Evolutionary conservation across 2,329 filamentous ascomycete genomes (phyloP).

Genomic region (Colletotrichum australisinense): DNA sequence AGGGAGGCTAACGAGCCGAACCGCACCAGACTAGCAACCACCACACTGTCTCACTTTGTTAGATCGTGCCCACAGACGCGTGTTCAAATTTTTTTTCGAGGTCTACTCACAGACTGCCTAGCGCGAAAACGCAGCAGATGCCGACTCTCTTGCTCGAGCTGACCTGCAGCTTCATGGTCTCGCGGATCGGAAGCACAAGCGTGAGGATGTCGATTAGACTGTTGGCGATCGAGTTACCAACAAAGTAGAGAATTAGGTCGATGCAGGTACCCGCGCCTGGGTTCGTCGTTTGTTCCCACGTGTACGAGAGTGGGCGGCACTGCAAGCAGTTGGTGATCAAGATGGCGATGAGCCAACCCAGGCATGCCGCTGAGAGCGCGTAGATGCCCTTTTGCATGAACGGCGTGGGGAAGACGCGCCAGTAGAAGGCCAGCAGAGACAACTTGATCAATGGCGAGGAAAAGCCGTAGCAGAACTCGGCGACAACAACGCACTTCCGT

Average conservation of each 20-base stretch:
- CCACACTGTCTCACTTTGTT: not conserved
- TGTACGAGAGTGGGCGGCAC: constrained; percentile 12
- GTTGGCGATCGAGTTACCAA: constrained; percentile 20
- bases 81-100: not conserved
- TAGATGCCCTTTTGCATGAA: constrained; percentile 23
- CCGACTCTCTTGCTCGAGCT: constrained; percentile 14
- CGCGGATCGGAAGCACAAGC: constrained; percentile 12
- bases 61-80: not conserved
- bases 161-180: constrained; percentile 25
- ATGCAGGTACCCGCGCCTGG: constrained; percentile 10
- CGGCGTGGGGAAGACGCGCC: constrained; percentile 8
- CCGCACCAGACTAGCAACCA: constrained; percentile 16
- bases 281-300: constrained; percentile 3
- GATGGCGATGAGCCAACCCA: constrained; percentile 7
- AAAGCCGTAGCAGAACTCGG: constrained; percentile 31
- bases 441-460: constrained; percentile 13
- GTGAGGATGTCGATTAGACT: constrained; percentile 20
- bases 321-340: constrained; percentile 23
- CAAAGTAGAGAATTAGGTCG: constrained; percentile 13
- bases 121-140: constrained; percentile 19
- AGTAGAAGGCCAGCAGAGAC: constrained; percentile 21
- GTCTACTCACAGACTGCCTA: constrained; percentile 15
- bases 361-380: not conserved
- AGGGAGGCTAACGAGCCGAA: constrained; percentile 20
- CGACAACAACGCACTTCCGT: constrained; percentile 1